Evolutionary conservation across 129 eudicot species (phyloP), one percentile per base, ranked within the genome.

Genomic region (Flaveria bidentis): DNA sequence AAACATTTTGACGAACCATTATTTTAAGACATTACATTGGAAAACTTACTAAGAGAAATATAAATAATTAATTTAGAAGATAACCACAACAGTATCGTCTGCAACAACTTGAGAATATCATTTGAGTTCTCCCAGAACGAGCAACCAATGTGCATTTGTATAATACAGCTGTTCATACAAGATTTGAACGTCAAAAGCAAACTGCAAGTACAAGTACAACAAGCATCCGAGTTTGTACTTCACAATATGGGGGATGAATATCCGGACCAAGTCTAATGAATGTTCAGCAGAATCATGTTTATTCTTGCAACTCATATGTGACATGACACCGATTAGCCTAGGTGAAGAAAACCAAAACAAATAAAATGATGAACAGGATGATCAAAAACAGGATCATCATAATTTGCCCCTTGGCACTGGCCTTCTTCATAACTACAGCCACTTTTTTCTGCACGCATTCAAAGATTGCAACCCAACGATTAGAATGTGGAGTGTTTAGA

Each of bases 361-460:
- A 93, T 23, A 93, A 78, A 65, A 93, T 18, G 46, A 93, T 83
- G 68, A 93, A 90, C 82, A 93, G 77, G 71, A 67, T 86, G 26
- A 93, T 62, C 78, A 93, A 84, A 73, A 90, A 86, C 22, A 82
- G 71, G 65, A 93, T 90, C 96, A 93, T 93, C 96, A 90, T 93
- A 47, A 90, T 42, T 51, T 93, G 98, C 20, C 96, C 98, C 85
- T 93, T 93, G 49, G 90, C 96, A 18, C 98, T 80, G 15, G 95
- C 95, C 87, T 90, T 93, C 86, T 93, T 93, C 98, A 90, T 90
- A 9, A 93, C 90, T 81, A 88, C 80, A 4, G 78, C 98, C 65
- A 93, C 96, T 72, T 93, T 93, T 88, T 93, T 93, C 98, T 93
- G 98, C 84, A 83, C 3, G 8, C 57, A 51, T 14, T 66, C 20